A percentile compares a stretch with the other conserved stretches of the same genome.
Evolutionary conservation across 2,329 filamentous ascomycete species (phyloP).

Genomic region (Talaromyces amestolkiae): DNA sequence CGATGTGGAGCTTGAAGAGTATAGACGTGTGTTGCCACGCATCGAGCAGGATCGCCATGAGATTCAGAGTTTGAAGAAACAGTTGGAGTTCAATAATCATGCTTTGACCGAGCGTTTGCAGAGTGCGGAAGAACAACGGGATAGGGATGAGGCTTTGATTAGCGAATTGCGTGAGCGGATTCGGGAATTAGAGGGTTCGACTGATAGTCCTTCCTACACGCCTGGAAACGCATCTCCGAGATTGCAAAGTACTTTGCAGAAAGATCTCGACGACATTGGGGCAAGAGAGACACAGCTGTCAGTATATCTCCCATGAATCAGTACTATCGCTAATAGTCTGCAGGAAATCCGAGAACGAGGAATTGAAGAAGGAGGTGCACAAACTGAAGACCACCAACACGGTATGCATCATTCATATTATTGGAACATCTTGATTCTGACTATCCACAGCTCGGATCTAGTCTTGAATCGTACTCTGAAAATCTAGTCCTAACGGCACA

Average conservation of each 20-base stretch:
- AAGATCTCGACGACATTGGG: conserved; percentile 43
- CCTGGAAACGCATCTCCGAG: conserved; percentile 41
- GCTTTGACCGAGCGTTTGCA: conserved; percentile 45
- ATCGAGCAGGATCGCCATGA: conserved; percentile 51
- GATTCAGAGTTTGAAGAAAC: conserved; percentile 48
- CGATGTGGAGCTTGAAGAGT: conserved; percentile 44
- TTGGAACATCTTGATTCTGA: conserved; percentile 22
- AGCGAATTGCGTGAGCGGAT: conserved; percentile 44
- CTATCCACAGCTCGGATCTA: conserved; percentile 27
- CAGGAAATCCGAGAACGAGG: conserved; percentile 44
- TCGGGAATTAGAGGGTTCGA: conserved; percentile 41
- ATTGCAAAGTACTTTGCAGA: conserved; percentile 40
- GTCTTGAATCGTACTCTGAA: conserved; percentile 35
- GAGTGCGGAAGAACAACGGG: conserved; percentile 44
- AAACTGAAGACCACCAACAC: conserved; percentile 27
- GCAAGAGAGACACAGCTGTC: conserved; percentile 41
- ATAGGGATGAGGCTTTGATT: conserved; percentile 42
- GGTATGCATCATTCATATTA: conserved; percentile 20
- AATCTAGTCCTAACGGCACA: conserved; percentile 32
- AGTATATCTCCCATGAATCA: conserved; percentile 18
- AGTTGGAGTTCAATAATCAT: conserved; percentile 50
- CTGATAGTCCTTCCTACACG: conserved; percentile 38
- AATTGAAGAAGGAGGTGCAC: conserved; percentile 38
- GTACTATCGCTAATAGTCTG: background rate
- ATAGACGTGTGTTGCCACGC: conserved; percentile 45